phyloP scores from a whole-genome alignment of 805 yeast species.

The Zygosaccharomyces rouxii region DNA sequence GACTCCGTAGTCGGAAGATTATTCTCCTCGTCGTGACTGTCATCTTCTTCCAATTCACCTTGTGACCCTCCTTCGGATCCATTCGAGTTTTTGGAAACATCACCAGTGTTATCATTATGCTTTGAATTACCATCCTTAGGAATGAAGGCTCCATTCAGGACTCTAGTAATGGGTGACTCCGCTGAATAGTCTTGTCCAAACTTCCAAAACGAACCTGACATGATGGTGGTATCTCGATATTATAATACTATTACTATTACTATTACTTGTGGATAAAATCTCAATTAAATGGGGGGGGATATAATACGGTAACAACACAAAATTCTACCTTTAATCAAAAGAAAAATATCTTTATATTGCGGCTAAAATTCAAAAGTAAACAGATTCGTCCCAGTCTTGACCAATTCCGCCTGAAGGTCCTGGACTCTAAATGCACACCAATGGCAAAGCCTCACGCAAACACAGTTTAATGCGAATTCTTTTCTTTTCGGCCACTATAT shows the following conservation, averaged over 20 bases:
- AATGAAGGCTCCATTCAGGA: conserved; percentile 38
- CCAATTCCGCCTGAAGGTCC: conserved; percentile 7
- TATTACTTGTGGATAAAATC: background rate
- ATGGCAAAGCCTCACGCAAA: background rate
- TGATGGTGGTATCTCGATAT: conserved; percentile 7
- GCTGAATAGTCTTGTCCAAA: conserved; percentile 54
- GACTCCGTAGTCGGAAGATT: conserved; percentile 34
- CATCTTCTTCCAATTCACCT: conserved; percentile 33
- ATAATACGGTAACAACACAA: background rate
- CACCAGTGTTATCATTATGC: conserved; percentile 8
- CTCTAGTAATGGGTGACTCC: conserved; percentile 51
- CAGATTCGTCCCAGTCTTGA: conserved; percentile 5
- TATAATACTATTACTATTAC: background rate
- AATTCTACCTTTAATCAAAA: background rate
- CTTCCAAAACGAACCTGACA: conserved; percentile 55
- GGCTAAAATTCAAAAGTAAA: conserved; percentile 1
- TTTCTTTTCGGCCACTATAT: background rate
- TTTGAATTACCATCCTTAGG: conserved; percentile 19
- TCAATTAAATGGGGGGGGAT: background rate
- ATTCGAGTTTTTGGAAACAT: conserved; percentile 5
- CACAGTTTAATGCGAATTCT: conserved; percentile 1
- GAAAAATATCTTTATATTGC: background rate
- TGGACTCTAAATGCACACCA: conserved; percentile 1
- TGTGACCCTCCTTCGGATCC: conserved; percentile 14
- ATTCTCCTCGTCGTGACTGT: conserved; percentile 20